Evolutionary conservation across 192 early-diverging fungal genomes (phyloP).

Genomic region (Borealophlyctis nickersoniae): DNA sequence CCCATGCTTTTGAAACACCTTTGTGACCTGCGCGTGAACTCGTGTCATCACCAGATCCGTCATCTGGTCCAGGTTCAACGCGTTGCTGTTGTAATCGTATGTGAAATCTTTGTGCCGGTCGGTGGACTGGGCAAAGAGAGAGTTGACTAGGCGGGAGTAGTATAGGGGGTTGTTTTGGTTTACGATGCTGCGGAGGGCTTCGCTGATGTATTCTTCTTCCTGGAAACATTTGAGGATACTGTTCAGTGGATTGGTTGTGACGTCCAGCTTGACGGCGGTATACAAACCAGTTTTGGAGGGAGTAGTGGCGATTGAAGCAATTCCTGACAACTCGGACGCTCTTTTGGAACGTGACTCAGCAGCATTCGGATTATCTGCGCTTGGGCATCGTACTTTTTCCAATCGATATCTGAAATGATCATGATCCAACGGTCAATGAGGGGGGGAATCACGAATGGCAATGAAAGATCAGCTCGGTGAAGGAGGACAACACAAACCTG

Average conservation of each 20-base stretch:
- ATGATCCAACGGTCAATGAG: too few relatives aligned
- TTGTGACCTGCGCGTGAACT: slow-evolving; percentile 57
- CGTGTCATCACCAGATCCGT: slow-evolving; percentile 31
- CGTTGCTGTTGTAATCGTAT: slow-evolving; percentile 70
- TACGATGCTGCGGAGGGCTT: slow-evolving; percentile 84
- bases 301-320: slow-evolving; percentile 75
- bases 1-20: slow-evolving; percentile 79
- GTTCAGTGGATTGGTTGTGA: not conserved
- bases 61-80: slow-evolving; percentile 43
- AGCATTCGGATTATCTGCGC: slow-evolving; percentile 67
- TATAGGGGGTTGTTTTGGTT: slow-evolving; percentile 82
- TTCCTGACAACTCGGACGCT: slow-evolving; percentile 77
- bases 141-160: slow-evolving; percentile 73
- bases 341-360: slow-evolving; percentile 68
- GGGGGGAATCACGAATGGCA: slow-evolving; percentile 4
- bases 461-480: slow-evolving; percentile 31
- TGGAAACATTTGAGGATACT: slow-evolving; percentile 1
- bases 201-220: slow-evolving; percentile 85
- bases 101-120: slow-evolving; percentile 87
- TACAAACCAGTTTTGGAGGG: slow-evolving; percentile 56
- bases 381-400: slow-evolving; percentile 62
- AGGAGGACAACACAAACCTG: too few relatives aligned
- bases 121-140: slow-evolving; percentile 72
- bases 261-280: not conserved
- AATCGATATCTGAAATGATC: slow-evolving; percentile 57